Evolutionary conservation across 1,139 yeast species (phyloP).

Genomic region (Protomyces macrosporus): DNA sequence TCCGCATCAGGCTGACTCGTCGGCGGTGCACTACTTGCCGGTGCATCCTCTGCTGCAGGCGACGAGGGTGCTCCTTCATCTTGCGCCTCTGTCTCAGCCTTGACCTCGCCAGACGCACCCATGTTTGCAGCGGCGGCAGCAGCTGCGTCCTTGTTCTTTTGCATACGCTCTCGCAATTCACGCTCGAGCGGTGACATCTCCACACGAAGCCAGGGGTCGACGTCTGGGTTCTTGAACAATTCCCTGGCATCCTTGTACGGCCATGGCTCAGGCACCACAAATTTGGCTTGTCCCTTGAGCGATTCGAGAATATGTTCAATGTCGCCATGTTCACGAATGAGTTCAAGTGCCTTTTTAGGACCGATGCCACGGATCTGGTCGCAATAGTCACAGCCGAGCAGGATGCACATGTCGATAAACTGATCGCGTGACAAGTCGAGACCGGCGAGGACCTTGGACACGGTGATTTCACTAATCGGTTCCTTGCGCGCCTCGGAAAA

Average conservation of each 20-base stretch:
- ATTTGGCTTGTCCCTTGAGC: slow-evolving; percentile 37
- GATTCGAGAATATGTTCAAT: slow-evolving; percentile 61
- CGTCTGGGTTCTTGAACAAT: slow-evolving; percentile 76
- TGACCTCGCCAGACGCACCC: neutral
- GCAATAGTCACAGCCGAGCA: slow-evolving; percentile 94
- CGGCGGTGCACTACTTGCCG: neutral
- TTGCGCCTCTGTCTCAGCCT: neutral
- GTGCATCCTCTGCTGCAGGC: neutral
- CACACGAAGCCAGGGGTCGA: slow-evolving; percentile 35
- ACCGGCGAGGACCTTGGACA: slow-evolving; percentile 65
- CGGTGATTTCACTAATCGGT: slow-evolving; percentile 81
- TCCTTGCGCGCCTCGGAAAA: slow-evolving; percentile 89
- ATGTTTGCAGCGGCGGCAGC: slow-evolving; percentile 3
- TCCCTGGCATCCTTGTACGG: slow-evolving; percentile 85
- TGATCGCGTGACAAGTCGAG: slow-evolving; percentile 65
- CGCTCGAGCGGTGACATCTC: slow-evolving; percentile 17
- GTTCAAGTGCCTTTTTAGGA: slow-evolving; percentile 84
- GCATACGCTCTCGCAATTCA: slow-evolving; percentile 13
- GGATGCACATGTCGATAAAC: slow-evolving; percentile 84
- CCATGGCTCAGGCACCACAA: slow-evolving; percentile 90
- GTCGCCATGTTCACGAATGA: slow-evolving; percentile 77
- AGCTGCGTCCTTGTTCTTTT: slow-evolving; percentile 16
- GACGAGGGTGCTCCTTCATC: neutral
- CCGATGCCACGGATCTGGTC: slow-evolving; percentile 94
- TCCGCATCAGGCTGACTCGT: neutral